These are phyloP conservation scores for Mycena vitilis DNA, from an alignment of 768 basidiomycete species.

Conservation along the genomic window DNA sequence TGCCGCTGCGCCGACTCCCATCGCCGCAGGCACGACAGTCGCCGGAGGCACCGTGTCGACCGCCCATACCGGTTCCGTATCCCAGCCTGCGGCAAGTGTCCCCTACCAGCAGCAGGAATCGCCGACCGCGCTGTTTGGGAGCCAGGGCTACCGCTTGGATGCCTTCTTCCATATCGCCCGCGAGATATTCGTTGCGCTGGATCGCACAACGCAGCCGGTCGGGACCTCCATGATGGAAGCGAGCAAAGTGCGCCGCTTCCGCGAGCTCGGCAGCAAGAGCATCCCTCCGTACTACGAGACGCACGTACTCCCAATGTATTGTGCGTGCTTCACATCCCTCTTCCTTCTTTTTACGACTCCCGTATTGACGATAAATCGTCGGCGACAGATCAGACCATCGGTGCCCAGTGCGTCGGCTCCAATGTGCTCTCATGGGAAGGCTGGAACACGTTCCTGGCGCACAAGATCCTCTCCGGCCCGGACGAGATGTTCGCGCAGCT, in stretches of 20 bases:
- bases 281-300: conserved; percentile 34
- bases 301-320: conserved; percentile 34
- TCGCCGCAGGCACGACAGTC: conserved; percentile 9
- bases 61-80: neutral
- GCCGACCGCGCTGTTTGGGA: conserved; percentile 33
- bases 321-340: conserved; percentile 15
- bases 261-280: conserved; percentile 22
- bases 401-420: conserved; percentile 29
- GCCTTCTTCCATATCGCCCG: conserved; percentile 31
- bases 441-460: conserved; percentile 37
- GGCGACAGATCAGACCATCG: conserved; percentile 28
- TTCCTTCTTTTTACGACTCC: neutral
- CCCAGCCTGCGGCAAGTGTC: conserved; percentile 1
- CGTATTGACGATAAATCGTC: neutral
- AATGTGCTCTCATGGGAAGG: conserved; percentile 36
- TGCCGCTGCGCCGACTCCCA: neutral
- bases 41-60: conserved; percentile 11
- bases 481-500: conserved; percentile 32
- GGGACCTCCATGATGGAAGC: conserved; percentile 34
- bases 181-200: conserved; percentile 31
- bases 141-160: conserved; percentile 27
- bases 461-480: conserved; percentile 33
- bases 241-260: conserved; percentile 30
- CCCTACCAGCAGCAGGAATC: conserved; percentile 27
- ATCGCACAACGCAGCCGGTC: conserved; percentile 23